Evolutionary conservation across 257 asterid genomes (phyloP).

Genomic region (Solanum pennellii): DNA sequence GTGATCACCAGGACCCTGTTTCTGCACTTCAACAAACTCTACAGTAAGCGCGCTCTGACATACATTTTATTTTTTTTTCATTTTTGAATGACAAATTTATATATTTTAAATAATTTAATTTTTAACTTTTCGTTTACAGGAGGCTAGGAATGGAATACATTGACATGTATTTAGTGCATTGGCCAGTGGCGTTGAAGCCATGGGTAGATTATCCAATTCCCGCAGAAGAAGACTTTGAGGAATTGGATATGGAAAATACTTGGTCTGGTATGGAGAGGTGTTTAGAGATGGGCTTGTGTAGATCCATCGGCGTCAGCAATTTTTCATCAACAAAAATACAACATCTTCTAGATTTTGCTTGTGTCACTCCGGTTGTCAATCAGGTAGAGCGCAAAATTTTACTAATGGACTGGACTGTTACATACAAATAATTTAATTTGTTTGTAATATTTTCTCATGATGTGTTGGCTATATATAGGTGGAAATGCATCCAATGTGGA

Average conservation of each 20-base stretch:
- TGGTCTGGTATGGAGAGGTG: constrained; percentile 87
- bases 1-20: constrained; percentile 78
- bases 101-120: neutral
- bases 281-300: constrained; percentile 55
- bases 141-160: constrained; percentile 61
- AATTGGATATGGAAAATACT: constrained; percentile 39
- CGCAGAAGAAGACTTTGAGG: constrained; percentile 44
- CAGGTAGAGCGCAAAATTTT: constrained; percentile 23
- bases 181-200: constrained; percentile 76
- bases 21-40: constrained; percentile 55
- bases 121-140: constrained; percentile 9
- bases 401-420: too few species aligned
- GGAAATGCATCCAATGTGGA: constrained; percentile 96
- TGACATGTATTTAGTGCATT: constrained; percentile 80
- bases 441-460: neutral
- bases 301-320: constrained; percentile 75
- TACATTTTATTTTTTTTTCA: too few species aligned
- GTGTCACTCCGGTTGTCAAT: constrained; percentile 53
- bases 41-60: constrained; percentile 20
- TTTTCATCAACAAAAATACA: constrained; percentile 53
- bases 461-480: constrained; percentile 24
- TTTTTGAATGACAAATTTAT: neutral
- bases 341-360: constrained; percentile 30
- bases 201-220: constrained; percentile 51
- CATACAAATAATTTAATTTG: too few species aligned